phyloP scores from a whole-genome alignment of 306 rosid species.

The Sesbania bispinosa region DNA sequence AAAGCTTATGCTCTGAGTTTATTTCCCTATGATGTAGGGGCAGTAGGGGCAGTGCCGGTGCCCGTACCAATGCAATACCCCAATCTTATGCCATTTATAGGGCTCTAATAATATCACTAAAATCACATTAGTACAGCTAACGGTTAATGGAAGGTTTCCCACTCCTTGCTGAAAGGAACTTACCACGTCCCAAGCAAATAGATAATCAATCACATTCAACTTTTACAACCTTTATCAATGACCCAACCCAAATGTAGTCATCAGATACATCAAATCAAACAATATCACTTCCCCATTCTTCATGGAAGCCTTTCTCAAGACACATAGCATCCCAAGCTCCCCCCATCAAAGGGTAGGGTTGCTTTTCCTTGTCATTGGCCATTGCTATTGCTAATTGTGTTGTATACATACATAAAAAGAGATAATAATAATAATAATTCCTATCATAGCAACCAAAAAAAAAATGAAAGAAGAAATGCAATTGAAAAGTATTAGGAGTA shows the following conservation, averaged over 20 bases:
- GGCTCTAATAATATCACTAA: conserved; percentile 16
- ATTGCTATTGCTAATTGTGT: conserved; percentile 22
- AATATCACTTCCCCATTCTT: conserved; percentile 51
- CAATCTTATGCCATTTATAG: conserved; percentile 5
- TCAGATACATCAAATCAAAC: conserved; percentile 65
- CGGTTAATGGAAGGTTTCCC: conserved; percentile 31
- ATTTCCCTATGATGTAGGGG: no score
- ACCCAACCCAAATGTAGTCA: conserved; percentile 51
- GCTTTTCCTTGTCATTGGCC: no score
- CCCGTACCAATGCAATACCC: neutral
- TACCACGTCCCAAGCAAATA: conserved; percentile 48
- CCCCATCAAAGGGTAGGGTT: conserved; percentile 48
- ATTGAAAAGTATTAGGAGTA: conserved; percentile 31
- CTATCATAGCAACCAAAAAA: conserved; percentile 25
- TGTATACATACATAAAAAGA: conserved; percentile 21
- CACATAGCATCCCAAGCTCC: conserved; percentile 65
- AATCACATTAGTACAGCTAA: conserved; percentile 30
- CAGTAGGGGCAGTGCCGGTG: no score
- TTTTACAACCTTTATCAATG: conserved; percentile 42
- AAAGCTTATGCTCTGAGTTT: no score
- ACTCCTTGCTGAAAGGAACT: conserved; percentile 39
- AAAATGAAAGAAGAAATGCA: conserved; percentile 25
- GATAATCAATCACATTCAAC: conserved; percentile 37
- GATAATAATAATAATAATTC: no score
- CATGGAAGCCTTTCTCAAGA: conserved; percentile 55